phyloP scores from a whole-genome alignment of 192 early-diverging fungal genomes.

The Thoreauomyces humboldtii region DNA sequence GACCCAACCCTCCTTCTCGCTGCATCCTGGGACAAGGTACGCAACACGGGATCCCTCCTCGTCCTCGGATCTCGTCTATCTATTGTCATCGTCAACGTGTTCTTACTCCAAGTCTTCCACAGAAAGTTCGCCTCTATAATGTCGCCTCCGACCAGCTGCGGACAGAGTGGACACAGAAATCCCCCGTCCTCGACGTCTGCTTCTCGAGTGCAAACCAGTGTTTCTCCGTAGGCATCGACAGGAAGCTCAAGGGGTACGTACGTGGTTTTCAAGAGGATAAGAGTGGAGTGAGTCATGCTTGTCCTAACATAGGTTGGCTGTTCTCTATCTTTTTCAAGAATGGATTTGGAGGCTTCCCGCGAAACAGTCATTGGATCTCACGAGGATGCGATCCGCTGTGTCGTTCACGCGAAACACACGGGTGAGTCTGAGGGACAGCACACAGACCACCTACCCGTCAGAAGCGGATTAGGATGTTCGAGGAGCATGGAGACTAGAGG shows the following conservation, averaged over 20 bases:
- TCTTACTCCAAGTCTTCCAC: background rate
- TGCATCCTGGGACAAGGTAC: constrained; percentile 90
- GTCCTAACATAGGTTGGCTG: background rate
- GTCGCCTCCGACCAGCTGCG: constrained; percentile 57
- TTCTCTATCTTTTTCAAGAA: constrained; percentile 33
- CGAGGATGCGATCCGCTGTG: constrained; percentile 70
- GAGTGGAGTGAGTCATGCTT: background rate
- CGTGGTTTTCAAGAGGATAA: background rate
- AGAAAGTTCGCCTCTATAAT: constrained; percentile 85
- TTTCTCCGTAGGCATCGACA: constrained; percentile 76
- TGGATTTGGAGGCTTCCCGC: constrained; percentile 59
- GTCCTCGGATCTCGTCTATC: background rate
- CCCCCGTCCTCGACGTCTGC: constrained; percentile 75
- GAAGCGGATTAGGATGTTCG: too few species aligned
- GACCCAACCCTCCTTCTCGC: constrained; percentile 68
- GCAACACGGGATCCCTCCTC: background rate
- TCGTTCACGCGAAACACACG: constrained; percentile 51
- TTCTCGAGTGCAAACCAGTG: constrained; percentile 60
- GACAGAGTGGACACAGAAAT: constrained; percentile 59
- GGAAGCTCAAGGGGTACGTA: constrained; percentile 60
- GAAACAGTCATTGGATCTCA: constrained; percentile 71
- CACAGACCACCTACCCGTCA: too few species aligned
- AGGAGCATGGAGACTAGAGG: too few species aligned
- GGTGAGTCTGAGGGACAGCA: too few species aligned
- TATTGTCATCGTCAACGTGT: background rate